These are phyloP conservation scores for Termitomyces sp. DNA, from an alignment of 768 basidiomycete species.

Conservation along the genomic window DNA sequence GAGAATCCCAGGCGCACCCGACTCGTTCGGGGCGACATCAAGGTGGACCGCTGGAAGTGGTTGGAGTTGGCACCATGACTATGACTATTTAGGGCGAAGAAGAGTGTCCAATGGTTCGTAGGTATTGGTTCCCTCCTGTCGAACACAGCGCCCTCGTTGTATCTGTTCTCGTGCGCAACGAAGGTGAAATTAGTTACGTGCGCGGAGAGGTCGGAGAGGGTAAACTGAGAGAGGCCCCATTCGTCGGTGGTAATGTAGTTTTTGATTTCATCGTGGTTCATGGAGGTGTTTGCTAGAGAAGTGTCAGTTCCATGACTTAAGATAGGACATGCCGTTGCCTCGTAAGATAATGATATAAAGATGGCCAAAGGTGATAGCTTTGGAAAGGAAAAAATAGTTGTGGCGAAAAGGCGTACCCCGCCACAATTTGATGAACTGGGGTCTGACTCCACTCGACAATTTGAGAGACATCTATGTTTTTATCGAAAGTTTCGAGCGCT, in stretches of 20 bases:
- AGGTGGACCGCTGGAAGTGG: neutral
- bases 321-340: too few relatives aligned
- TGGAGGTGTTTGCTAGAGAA: too few relatives aligned
- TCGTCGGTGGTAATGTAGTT: neutral
- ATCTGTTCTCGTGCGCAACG: neutral
- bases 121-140: neutral
- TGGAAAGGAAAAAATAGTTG: too few relatives aligned
- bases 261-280: neutral
- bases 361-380: too few relatives aligned
- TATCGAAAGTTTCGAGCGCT: too few relatives aligned
- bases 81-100: neutral
- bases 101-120: neutral
- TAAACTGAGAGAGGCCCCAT: neutral
- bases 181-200: neutral
- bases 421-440: too few relatives aligned
- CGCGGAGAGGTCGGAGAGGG: neutral
- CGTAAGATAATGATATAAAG: too few relatives aligned
- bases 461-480: too few relatives aligned
- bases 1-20: neutral
- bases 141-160: neutral
- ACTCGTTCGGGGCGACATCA: neutral
- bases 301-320: too few relatives aligned
- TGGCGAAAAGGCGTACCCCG: too few relatives aligned
- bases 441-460: too few relatives aligned
- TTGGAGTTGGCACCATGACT: too few relatives aligned